phyloP scores from a whole-genome alignment of 2,329 filamentous ascomycete genomes.

The Achaetomium macrosporum region DNA sequence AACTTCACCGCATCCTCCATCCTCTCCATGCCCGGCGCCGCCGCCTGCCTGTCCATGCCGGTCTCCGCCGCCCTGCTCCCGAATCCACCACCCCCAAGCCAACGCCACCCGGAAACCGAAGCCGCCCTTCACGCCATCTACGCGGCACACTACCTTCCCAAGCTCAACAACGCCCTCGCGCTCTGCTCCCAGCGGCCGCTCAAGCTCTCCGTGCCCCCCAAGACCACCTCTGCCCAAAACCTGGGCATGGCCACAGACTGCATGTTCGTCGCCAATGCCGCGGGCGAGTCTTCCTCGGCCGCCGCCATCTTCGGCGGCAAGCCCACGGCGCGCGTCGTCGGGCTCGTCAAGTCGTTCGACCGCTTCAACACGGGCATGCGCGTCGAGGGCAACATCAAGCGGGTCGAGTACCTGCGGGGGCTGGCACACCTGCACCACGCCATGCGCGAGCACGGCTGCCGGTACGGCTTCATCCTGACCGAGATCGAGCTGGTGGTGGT shows the following conservation, averaged over 20 bases:
- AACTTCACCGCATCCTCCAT: constrained; percentile 71
- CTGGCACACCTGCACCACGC: constrained; percentile 80
- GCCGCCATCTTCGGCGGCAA: constrained; percentile 45
- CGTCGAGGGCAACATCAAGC: constrained; percentile 73
- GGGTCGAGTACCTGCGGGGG: constrained; percentile 82
- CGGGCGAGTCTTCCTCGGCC: constrained; percentile 51
- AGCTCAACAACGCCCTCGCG: constrained; percentile 77
- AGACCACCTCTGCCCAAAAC: constrained; percentile 35
- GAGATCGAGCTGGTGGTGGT: constrained; percentile 93
- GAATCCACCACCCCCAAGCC: constrained; percentile 44
- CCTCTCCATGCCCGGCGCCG: constrained; percentile 64
- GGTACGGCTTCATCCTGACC: constrained; percentile 94
- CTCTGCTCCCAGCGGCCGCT: constrained; percentile 65
- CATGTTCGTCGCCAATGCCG: constrained; percentile 59
- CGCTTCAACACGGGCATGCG: constrained; percentile 96
- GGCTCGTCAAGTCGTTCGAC: constrained; percentile 86
- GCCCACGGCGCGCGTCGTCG: constrained; percentile 41
- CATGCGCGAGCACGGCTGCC: constrained; percentile 89
- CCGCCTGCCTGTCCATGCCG: constrained; percentile 64
- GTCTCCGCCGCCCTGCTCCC: constrained; percentile 59
- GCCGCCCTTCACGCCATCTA: constrained; percentile 69
- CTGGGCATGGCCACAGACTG: constrained; percentile 29
- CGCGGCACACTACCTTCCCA: constrained; percentile 72
- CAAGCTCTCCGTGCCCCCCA: constrained; percentile 42
- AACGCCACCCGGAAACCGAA: constrained; percentile 72